Evolutionary conservation across 2,329 filamentous ascomycete genomes (phyloP), one percentile per base, ranked within the genome.

Genomic region (Sporothrix humicola): DNA sequence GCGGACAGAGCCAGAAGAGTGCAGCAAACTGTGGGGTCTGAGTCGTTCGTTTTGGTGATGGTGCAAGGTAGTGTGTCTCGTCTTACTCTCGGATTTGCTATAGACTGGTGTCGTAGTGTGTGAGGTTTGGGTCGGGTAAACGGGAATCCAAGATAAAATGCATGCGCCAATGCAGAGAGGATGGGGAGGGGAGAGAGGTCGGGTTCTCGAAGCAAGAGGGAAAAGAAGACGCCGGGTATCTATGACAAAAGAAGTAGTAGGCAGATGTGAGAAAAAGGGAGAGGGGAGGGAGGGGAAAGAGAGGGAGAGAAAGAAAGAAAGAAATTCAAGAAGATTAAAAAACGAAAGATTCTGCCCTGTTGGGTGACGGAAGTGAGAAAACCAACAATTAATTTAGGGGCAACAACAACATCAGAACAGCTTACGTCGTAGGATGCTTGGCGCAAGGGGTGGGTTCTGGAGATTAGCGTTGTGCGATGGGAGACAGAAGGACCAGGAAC

Each of bases 361-460:
- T 37, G 23, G 9, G 37, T 44, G 69, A 50, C n/a, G 17, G 46
- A 48, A 59, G 54, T 23, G 54, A 50, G 37, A 61, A 46, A 71
- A 46, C 54, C 23, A 71, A n/a, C 54, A 61, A n/a, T 15, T 61
- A 56, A 54, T 42, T 54, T 61, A 52, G 44, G 52, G 66, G 50
- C 56, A 71, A 63, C 48, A 54, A 70, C 48, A 73, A 61, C 59
- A 71, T 31, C 12, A n/a, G 46, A 20, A 72, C 10, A 72, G 70
- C 58, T 56, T 72, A 72, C 50, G 20, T 61, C 23, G 52, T 50
- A 44, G 48, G 68, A 52, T 72, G 73, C 73, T 73, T 69, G 73
- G 72, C 73, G 73, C 69, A 73, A 65, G 59, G 58, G 72, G 46
- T 52, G 58, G 68, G 48, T n/a, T 23, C 46, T 66, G n/a, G 50